Conservation (phyloP, 139 green algal genomes). For the Desmodesmus armatus region DNA sequence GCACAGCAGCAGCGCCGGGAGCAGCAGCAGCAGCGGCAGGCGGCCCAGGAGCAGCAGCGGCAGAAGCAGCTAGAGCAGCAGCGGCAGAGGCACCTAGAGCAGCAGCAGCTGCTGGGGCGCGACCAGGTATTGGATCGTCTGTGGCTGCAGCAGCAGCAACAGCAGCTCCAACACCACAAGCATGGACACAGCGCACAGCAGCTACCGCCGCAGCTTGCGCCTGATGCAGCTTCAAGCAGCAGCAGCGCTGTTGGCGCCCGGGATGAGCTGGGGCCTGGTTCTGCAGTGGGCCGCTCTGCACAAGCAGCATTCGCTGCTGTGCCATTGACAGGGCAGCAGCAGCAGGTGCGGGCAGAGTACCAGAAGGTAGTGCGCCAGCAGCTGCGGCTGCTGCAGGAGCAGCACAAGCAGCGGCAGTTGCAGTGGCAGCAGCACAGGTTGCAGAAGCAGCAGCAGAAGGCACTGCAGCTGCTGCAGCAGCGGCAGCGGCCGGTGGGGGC, state of each 20-base stretch:
- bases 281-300: no score
- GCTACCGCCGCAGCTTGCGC: no score
- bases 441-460: slow-evolving; percentile 9
- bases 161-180: no score
- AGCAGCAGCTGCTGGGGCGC: background rate
- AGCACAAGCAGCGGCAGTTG: slow-evolving; percentile 33
- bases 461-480: slow-evolving; percentile 1
- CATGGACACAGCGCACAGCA: no score
- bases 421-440: slow-evolving; percentile 19
- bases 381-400: background rate
- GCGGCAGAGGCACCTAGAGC: slow-evolving; percentile 29
- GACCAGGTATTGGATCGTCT: background rate
- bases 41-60: slow-evolving; percentile 15
- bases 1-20: background rate
- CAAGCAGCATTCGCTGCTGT: no score
- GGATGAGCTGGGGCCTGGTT: no score
- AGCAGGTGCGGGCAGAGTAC: background rate
- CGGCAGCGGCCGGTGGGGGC: background rate
- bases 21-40: slow-evolving; percentile 32
- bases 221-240: no score
- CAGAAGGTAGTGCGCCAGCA: background rate
- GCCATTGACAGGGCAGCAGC: no score
- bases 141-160: background rate
- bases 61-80: background rate
- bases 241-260: no score